Base-by-base conservation (phyloP, 495 filamentous ascomycete species). In the Aspergillus heteromorphus region DNA sequence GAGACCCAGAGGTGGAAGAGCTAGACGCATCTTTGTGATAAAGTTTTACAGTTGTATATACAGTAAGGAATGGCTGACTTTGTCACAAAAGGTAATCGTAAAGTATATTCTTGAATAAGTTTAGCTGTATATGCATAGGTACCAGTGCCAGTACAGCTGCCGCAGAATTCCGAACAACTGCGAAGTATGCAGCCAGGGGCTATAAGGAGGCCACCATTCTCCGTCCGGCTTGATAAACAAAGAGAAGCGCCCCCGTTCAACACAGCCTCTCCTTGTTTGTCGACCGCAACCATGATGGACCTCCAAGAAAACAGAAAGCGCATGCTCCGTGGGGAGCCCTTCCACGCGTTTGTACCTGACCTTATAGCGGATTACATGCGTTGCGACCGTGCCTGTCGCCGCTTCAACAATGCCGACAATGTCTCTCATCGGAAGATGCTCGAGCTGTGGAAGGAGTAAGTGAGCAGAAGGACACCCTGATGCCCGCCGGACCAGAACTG, bases 361-460 rank as follows among this genome's bases (percentile, higher is more conserved):
- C 65, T 83, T 8, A 65, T 77, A 8, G 77, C 75, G 1, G 86
- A 77, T 13, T 81, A 89, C 2, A 59, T 65, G 8, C 73, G 82
- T 14, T 88, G 86, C 64, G 73, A 75, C 31, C 61, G 65, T 13
- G 87, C 87, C 1, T 83, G 75, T 61, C 64, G 72, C 27, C 73
- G 73, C 1, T 90, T 83, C 71, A 93, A 90, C 66, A 75, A 72
- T 20, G 73, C 78, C 4, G 78, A 78, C 0, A 80, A 85, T 3
- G 71, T 80, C 1, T 60, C 81, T 0, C 72, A 87, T 27, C 73
- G 88, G 45, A 69, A 69, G 40, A 64, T 81, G 30, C 75, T 87
- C 0, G 81, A 87, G 57, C 67, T 92, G n/a, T 91, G 82, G 81
- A 83, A 80, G 67, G 80, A 88, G 89, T 92, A 72, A 74, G 82